Base-by-base conservation (phyloP, 1,284 basidiomycete genomes). In the Sanguinoderma infundibulare region DNA sequence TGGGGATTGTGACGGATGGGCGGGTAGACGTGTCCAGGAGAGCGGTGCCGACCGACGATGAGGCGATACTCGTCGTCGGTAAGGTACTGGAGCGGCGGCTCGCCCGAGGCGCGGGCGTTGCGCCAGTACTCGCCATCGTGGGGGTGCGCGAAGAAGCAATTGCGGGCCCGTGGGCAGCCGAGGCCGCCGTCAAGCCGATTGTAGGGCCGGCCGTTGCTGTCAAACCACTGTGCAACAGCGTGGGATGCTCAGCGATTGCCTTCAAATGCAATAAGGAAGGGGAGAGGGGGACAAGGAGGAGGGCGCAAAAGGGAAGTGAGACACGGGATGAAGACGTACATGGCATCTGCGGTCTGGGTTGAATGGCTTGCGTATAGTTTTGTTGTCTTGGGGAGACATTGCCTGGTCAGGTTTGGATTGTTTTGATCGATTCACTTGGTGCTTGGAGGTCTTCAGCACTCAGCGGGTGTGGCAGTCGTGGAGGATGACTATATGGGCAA, bases 91-190 rank as follows among this genome's bases (percentile, higher is more conserved):
- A 67, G 34, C 1, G 65, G 65, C 15, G 65, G 65, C 10, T 67
- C 65, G 14, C 65, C 65, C 7, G 62, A 55, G 3, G 57, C 35
- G 5, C 60, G 40, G 34, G 65, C 63, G 12, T 30, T 57, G n/a
- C 52, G 55, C 65, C 65, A 67, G 26, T 30, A 20, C 9, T 63
- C 63, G 36, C 46, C 30, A 30, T 67, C 63, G n/a, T 35, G 55
- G 30, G 65, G 65, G 38, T 67, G 65, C 4, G 65, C 65, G 50
- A 67, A 67, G 59, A 54, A 64, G 46, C 65, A 67, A 35, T 42
- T 62, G 46, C 12, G 32, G 14, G 35, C 35, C 12, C 65, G 55
- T 8, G 63, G 63, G 28, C 65, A 67, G 44, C 65, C 65, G 22
- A 59, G 52, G 0, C 65, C 65, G 17, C 61, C 61, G 12, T 67